Percentiles rank a stretch among this genome's conserved stretches.
Conservation (phyloP, 2,329 filamentous ascomycete genomes). For the Hypoxylon sp. region DNA sequence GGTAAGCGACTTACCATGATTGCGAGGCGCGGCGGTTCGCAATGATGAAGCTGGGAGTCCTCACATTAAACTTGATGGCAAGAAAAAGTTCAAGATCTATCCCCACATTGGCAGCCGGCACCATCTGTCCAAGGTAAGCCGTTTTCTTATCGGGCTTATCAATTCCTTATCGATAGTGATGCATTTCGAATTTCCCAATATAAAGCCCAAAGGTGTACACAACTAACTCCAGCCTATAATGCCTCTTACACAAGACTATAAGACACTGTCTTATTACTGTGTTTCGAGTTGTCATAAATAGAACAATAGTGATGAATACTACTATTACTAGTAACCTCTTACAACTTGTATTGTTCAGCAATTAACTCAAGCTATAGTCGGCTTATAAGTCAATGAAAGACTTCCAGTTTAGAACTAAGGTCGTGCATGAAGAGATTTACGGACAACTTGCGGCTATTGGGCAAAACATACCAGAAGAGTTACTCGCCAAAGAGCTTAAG, state of each 20-base stretch:
- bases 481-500: neutral
- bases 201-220: neutral
- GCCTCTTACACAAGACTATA: neutral
- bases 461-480: neutral
- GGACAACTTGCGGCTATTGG: neutral
- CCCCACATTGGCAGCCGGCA: constrained; percentile 24
- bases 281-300: neutral
- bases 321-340: neutral
- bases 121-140: neutral
- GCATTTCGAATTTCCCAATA: neutral
- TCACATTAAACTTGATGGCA: constrained; percentile 13
- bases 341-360: neutral
- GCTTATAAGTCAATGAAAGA: neutral
- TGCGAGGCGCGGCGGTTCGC: constrained; percentile 15
- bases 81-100: constrained; percentile 32
- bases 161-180: constrained; percentile 15
- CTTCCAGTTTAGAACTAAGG: neutral
- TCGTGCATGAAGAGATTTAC: constrained; percentile 4
- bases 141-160: constrained; percentile 16
- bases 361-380: neutral
- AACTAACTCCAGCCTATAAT: neutral
- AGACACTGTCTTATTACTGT: neutral
- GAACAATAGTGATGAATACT: neutral
- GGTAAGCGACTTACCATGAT: constrained; percentile 33
- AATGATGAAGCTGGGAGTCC: constrained; percentile 16